Evolutionary conservation across 1,284 basidiomycete species (phyloP).

Genomic region (Golubevia sp.): DNA sequence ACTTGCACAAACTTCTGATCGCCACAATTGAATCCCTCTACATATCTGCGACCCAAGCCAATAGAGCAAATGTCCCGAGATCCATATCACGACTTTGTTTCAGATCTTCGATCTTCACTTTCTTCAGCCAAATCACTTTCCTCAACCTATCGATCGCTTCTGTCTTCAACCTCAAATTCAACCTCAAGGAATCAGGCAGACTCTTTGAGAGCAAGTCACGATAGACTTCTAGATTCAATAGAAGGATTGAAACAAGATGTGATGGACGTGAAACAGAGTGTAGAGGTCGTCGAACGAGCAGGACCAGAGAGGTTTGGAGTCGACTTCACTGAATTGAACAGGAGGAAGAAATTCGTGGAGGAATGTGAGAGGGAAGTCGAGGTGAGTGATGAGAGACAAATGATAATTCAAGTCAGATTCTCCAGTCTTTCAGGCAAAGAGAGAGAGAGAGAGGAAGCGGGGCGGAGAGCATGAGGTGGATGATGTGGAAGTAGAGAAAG

Average conservation of each 20-base stretch:
- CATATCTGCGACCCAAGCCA: no score
- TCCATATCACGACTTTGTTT: conserved; percentile 54
- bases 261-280: conserved; percentile 46
- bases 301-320: conserved; percentile 50
- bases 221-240: conserved; percentile 31
- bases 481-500: no score
- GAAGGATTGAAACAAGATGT: conserved; percentile 45
- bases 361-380: conserved; percentile 35
- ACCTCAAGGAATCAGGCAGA: no score
- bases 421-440: no score
- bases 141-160: conserved; percentile 24
- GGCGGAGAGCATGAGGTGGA: no score
- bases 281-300: conserved; percentile 44
- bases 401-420: no score
- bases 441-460: no score
- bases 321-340: conserved; percentile 27
- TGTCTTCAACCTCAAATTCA: conserved; percentile 7
- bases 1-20: no score
- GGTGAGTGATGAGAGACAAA: no score
- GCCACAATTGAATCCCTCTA: no score
- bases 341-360: conserved; percentile 29
- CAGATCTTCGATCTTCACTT: conserved; percentile 41
- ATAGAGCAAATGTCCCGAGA: conserved; percentile 54
- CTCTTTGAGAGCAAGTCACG: conserved; percentile 24
- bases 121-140: conserved; percentile 24